Percentiles rank a stretch among this genome's conserved stretches.
These are phyloP conservation scores for Talaromyces sp. DNA, from an alignment of 2,329 filamentous ascomycete genomes.

Conservation along the genomic window DNA sequence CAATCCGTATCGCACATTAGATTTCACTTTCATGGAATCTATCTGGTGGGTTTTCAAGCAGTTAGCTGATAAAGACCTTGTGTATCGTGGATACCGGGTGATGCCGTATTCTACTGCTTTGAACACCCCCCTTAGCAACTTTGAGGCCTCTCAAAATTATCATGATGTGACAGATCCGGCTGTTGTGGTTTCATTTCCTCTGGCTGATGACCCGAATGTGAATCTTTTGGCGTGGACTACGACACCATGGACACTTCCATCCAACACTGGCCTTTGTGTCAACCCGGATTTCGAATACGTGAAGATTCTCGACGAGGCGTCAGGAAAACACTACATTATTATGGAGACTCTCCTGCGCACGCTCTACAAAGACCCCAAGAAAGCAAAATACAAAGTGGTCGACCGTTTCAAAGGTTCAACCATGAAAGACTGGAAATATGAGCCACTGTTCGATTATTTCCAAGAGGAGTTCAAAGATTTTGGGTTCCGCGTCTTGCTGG, in stretches of 20 bases:
- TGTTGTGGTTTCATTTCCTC: slow-evolving; percentile 79
- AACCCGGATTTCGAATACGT: slow-evolving; percentile 82
- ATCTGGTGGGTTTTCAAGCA: slow-evolving; percentile 97
- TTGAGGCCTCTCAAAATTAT: slow-evolving; percentile 92
- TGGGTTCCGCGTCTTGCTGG: slow-evolving; percentile 76
- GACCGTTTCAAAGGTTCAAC: slow-evolving; percentile 74
- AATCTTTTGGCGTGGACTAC: slow-evolving; percentile 82
- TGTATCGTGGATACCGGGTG: slow-evolving; percentile 85
- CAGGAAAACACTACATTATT: slow-evolving; percentile 77
- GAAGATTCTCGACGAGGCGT: slow-evolving; percentile 76
- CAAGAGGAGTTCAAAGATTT: slow-evolving; percentile 80
- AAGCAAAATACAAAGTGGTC: slow-evolving; percentile 82
- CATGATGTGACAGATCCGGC: slow-evolving; percentile 89
- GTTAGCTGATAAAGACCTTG: slow-evolving; percentile 79
- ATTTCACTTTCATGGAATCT: slow-evolving; percentile 90
- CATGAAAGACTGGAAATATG: slow-evolving; percentile 83
- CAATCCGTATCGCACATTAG: slow-evolving; percentile 93
- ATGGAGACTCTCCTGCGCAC: slow-evolving; percentile 74
- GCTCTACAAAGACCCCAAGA: slow-evolving; percentile 91
- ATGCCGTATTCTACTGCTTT: slow-evolving; percentile 94
- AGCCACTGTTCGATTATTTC: slow-evolving; percentile 85
- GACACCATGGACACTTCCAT: slow-evolving; percentile 80
- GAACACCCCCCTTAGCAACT: slow-evolving; percentile 85
- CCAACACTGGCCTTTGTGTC: slow-evolving; percentile 69
- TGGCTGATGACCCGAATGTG: slow-evolving; percentile 69